Evolutionary conservation across 352 stramenopile species (phyloP).

Genomic region (Phytophthora nicotianae): DNA sequence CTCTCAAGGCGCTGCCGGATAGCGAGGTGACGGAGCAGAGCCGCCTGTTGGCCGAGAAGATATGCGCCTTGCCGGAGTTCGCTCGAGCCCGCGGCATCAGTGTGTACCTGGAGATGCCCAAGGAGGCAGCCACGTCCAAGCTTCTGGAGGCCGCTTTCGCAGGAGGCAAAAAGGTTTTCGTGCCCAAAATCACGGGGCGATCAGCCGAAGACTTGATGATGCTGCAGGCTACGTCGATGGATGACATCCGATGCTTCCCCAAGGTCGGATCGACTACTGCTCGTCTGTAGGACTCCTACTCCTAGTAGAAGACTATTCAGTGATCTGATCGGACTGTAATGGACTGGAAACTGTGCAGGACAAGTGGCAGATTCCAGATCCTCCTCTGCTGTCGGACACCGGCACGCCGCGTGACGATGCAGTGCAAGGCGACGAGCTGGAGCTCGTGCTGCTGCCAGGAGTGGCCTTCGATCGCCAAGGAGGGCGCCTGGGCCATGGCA

Average conservation of each 20-base stretch:
- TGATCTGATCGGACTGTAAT: slow-evolving; percentile 25
- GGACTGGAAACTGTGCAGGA: slow-evolving; percentile 46
- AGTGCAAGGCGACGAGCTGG: slow-evolving; percentile 54
- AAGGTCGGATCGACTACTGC: slow-evolving; percentile 57
- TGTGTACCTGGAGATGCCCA: slow-evolving; percentile 88
- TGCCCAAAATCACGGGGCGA: slow-evolving; percentile 85
- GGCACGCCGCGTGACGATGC: slow-evolving; percentile 47
- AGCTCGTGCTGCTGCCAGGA: slow-evolving; percentile 83
- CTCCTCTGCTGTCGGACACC: slow-evolving; percentile 36
- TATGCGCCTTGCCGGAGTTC: slow-evolving; percentile 66
- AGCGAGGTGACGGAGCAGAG: slow-evolving; percentile 62
- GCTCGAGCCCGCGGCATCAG: slow-evolving; percentile 48
- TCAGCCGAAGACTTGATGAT: slow-evolving; percentile 79
- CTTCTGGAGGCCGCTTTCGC: slow-evolving; percentile 67
- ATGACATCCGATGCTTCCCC: slow-evolving; percentile 81
- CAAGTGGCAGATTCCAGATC: slow-evolving; percentile 90
- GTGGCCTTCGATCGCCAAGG: slow-evolving; percentile 82
- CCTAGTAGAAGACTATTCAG: slow-evolving; percentile 4
- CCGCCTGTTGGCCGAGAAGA: slow-evolving; percentile 42
- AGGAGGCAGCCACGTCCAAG: slow-evolving; percentile 64
- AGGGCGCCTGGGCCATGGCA: slow-evolving; percentile 86
- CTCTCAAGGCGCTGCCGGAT: slow-evolving; percentile 46
- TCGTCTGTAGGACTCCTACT: too few relatives aligned
- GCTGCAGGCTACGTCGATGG: slow-evolving; percentile 62
- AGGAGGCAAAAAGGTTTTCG: slow-evolving; percentile 77